A percentile compares a stretch with the other conserved stretches of the same genome.
Conservation (phyloP, 1,284 basidiomycete species). For the Earliella scabrosa region DNA sequence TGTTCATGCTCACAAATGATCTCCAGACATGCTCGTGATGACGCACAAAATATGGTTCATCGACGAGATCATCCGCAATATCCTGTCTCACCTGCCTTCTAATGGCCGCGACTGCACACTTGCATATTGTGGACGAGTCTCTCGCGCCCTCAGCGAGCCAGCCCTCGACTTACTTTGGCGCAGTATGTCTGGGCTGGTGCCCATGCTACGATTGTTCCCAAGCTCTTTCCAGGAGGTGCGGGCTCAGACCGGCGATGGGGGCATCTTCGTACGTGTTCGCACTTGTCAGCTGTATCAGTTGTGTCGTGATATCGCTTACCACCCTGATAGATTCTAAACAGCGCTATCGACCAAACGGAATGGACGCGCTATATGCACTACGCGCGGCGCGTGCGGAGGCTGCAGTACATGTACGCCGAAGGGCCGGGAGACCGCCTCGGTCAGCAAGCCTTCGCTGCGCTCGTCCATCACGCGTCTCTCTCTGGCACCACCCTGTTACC, state of each 20-base stretch:
- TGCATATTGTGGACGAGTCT: slow-evolving; percentile 12
- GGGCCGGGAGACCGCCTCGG: slow-evolving; percentile 10
- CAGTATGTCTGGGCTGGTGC: slow-evolving; percentile 10
- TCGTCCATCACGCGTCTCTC: slow-evolving; percentile 6
- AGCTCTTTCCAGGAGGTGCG: background rate
- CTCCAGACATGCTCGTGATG: background rate
- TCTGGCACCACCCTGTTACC: slow-evolving; percentile 12
- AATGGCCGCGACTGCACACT: slow-evolving; percentile 8
- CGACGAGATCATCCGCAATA: slow-evolving; percentile 20
- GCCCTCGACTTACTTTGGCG: slow-evolving; percentile 21
- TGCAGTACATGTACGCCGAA: slow-evolving; percentile 15
- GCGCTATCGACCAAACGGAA: background rate
- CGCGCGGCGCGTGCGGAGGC: slow-evolving; percentile 15
- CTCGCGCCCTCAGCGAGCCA: slow-evolving; percentile 15
- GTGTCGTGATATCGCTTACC: background rate
- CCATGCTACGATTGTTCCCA: slow-evolving; percentile 12
- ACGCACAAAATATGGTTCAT: slow-evolving; percentile 11
- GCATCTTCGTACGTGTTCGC: background rate
- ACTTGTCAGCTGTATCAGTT: no score
- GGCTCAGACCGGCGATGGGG: background rate
- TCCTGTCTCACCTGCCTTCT: slow-evolving; percentile 12
- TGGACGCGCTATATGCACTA: slow-evolving; percentile 18
- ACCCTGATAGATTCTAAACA: background rate
- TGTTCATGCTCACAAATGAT: background rate
- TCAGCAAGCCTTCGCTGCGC: slow-evolving; percentile 12